Conservation (phyloP, 192 early-diverging fungal genomes). For the Podila epigama region DNA sequence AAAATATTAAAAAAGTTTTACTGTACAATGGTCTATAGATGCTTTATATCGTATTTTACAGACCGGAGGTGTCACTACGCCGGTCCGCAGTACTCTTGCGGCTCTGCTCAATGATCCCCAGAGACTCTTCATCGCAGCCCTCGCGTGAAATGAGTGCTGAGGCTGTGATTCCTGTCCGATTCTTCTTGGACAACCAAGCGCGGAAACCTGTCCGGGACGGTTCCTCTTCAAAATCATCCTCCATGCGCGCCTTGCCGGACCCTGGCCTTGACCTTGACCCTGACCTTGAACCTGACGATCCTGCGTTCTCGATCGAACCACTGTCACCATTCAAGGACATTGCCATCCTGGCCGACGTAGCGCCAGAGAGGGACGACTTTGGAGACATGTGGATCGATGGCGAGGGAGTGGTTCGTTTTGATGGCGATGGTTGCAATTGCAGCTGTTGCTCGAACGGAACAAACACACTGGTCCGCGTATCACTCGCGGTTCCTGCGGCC, state of each 20-base stretch:
- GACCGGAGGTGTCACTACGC: conserved; percentile 25
- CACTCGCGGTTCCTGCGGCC: neutral
- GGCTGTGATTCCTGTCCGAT: conserved; percentile 15
- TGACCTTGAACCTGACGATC: too few species aligned
- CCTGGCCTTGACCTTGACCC: neutral
- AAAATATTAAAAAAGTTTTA: too few species aligned
- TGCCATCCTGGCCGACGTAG: neutral
- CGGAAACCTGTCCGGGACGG: conserved; percentile 11
- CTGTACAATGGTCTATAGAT: too few species aligned
- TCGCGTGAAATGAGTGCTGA: conserved; percentile 10
- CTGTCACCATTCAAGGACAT: neutral
- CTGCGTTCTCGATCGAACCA: too few species aligned
- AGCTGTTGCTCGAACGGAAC: conserved; percentile 8
- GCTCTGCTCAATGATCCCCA: conserved; percentile 43
- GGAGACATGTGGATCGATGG: conserved; percentile 10
- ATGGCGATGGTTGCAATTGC: neutral
- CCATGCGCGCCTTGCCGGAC: neutral
- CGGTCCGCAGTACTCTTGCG: conserved; percentile 29
- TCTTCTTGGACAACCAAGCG: conserved; percentile 21
- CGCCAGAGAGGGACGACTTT: conserved; percentile 23
- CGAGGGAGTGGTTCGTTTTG: conserved; percentile 6
- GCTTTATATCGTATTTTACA: conserved; percentile 16
- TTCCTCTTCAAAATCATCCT: conserved; percentile 16
- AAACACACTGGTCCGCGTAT: neutral
- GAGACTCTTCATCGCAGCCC: conserved; percentile 14